Conservation (phyloP, 768 basidiomycete genomes). For the Hypsizygus marmoreus region DNA sequence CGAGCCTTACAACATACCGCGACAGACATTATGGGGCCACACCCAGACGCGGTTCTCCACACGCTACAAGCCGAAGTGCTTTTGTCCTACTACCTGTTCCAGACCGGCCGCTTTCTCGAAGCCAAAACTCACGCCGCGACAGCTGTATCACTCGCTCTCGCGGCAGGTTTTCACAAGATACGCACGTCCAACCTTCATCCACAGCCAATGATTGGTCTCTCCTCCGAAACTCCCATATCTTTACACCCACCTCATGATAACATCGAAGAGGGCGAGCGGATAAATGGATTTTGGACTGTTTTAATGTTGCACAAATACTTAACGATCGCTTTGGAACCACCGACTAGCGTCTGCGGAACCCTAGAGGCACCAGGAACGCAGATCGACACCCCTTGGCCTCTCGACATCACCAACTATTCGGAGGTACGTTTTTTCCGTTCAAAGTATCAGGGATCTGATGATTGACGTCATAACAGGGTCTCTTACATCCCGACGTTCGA, state of each 20-base stretch:
- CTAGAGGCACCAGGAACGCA: slow-evolving; percentile 52
- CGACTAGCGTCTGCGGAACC: slow-evolving; percentile 54
- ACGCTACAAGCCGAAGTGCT: slow-evolving; percentile 65
- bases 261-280: slow-evolving; percentile 66
- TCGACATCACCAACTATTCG: slow-evolving; percentile 41
- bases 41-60: slow-evolving; percentile 50
- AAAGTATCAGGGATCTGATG: slow-evolving; percentile 4
- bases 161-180: slow-evolving; percentile 49
- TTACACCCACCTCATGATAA: slow-evolving; percentile 42
- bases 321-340: slow-evolving; percentile 52
- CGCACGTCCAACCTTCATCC: slow-evolving; percentile 38
- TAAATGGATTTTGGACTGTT: slow-evolving; percentile 68
- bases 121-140: slow-evolving; percentile 60
- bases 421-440: slow-evolving; percentile 28
- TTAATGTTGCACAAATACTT: slow-evolving; percentile 60
- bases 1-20: slow-evolving; percentile 51
- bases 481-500: slow-evolving; percentile 43
- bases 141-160: slow-evolving; percentile 51
- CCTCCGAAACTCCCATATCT: slow-evolving; percentile 43
- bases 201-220: slow-evolving; percentile 37
- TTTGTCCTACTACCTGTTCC: slow-evolving; percentile 67
- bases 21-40: slow-evolving; percentile 46
- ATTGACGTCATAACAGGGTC: slow-evolving; percentile 36
- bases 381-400: slow-evolving; percentile 57
- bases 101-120: slow-evolving; percentile 57